phyloP scores from a whole-genome alignment of 768 basidiomycete genomes.

The Kwoniella dendrophila region DNA sequence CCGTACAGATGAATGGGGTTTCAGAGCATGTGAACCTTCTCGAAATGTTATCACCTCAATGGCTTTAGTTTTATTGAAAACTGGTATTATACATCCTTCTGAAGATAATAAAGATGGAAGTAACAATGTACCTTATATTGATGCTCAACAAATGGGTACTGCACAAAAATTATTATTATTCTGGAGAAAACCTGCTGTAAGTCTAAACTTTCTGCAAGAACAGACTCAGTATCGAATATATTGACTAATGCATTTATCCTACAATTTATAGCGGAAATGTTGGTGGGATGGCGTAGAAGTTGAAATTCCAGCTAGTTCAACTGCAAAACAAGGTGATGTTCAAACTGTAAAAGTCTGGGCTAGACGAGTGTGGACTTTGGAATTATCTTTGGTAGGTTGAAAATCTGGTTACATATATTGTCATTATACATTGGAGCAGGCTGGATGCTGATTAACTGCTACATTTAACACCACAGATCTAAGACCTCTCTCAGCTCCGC shows the following conservation, averaged over 20 bases:
- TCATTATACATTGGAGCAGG: background rate
- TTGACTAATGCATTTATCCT: background rate
- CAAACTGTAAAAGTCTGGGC: constrained; percentile 89
- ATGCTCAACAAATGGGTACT: constrained; percentile 91
- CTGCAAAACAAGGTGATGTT: constrained; percentile 57
- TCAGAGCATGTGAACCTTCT: constrained; percentile 89
- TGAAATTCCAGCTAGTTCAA: constrained; percentile 68
- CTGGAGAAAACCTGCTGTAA: constrained; percentile 98
- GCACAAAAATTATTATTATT: constrained; percentile 95
- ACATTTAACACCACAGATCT: background rate
- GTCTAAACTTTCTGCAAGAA: constrained; percentile 53
- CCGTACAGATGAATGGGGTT: constrained; percentile 98
- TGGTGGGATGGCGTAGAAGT: constrained; percentile 99
- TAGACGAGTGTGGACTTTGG: constrained; percentile 95
- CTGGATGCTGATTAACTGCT: background rate
- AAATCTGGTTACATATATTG: background rate
- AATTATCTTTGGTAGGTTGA: constrained; percentile 78
- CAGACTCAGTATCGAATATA: background rate
- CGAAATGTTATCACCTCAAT: constrained; percentile 98
- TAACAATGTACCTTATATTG: constrained; percentile 69
- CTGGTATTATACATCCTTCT: constrained; percentile 76
- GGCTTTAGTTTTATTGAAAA: constrained; percentile 94
- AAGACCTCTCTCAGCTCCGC: too few species aligned
- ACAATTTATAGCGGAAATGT: constrained; percentile 76
- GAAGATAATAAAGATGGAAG: constrained; percentile 24